Percentiles rank a stretch among this genome's conserved stretches.
These are phyloP conservation scores for Hyaloperonospora arabidopsidis DNA, from an alignment of 352 stramenopile species.

Conservation along the genomic window DNA sequence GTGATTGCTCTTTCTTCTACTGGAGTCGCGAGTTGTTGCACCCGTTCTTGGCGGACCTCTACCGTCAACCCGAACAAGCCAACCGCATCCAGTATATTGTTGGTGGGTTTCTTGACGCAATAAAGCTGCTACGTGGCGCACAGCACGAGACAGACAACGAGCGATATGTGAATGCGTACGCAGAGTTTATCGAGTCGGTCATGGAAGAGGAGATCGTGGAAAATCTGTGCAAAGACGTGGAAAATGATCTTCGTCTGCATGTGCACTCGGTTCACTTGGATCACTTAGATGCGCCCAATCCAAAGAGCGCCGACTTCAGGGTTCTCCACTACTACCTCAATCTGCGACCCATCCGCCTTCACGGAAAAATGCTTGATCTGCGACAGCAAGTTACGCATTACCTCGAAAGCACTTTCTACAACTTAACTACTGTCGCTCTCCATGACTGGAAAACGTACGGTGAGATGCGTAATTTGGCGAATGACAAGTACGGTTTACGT, in stretches of 20 bases:
- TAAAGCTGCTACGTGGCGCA: constrained; percentile 62
- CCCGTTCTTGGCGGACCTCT: constrained; percentile 80
- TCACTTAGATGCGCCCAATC: constrained; percentile 81
- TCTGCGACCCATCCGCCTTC: constrained; percentile 82
- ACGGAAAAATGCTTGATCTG: constrained; percentile 82
- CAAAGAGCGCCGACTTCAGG: constrained; percentile 76
- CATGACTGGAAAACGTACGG: constrained; percentile 93
- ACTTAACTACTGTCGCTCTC: constrained; percentile 90
- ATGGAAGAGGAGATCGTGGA: constrained; percentile 84
- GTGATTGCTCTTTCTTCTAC: constrained; percentile 91
- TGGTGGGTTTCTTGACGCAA: constrained; percentile 68
- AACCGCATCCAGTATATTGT: constrained; percentile 82
- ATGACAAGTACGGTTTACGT: constrained; percentile 89
- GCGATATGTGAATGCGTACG: constrained; percentile 61
- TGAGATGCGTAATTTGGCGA: constrained; percentile 90
- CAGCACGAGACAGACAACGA: constrained; percentile 72
- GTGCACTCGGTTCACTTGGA: constrained; percentile 84
- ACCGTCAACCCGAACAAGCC: constrained; percentile 66
- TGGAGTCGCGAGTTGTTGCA: constrained; percentile 87
- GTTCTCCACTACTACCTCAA: constrained; percentile 82
- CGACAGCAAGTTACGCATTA: constrained; percentile 86
- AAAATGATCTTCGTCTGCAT: constrained; percentile 89
- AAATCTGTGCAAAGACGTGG: constrained; percentile 88
- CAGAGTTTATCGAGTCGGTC: constrained; percentile 74
- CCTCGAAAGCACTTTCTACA: constrained; percentile 93